Percentiles rank a stretch among this genome's conserved stretches.
Conservation (phyloP, 2,329 filamentous ascomycete species). For the Phoma sp. region DNA sequence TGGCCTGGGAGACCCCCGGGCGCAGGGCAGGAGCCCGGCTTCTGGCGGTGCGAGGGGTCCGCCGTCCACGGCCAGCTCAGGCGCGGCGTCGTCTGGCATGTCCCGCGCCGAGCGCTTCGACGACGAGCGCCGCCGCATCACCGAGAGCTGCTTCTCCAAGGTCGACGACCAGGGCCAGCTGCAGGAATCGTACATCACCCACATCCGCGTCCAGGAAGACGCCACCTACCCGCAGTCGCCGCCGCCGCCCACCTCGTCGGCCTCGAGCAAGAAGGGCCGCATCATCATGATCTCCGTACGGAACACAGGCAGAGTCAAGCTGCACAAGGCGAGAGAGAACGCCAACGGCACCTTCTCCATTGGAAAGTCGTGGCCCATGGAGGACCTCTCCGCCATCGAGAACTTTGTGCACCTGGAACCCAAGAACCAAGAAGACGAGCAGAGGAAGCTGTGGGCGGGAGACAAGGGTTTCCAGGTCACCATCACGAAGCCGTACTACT, state of each 20-base stretch:
- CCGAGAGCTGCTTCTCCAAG: slow-evolving; percentile 93
- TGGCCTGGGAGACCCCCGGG: slow-evolving; percentile 32
- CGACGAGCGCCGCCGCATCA: slow-evolving; percentile 93
- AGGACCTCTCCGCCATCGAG: slow-evolving; percentile 84
- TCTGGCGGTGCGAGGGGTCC: slow-evolving; percentile 38
- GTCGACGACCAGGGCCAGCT: slow-evolving; percentile 84
- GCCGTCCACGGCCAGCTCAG: slow-evolving; percentile 35
- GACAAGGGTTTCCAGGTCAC: slow-evolving; percentile 86
- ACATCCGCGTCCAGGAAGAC: slow-evolving; percentile 91
- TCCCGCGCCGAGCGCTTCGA: slow-evolving; percentile 84
- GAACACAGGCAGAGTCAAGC: slow-evolving; percentile 88
- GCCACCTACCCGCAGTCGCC: slow-evolving; percentile 81
- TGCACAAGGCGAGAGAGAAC: slow-evolving; percentile 98
- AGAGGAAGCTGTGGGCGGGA: slow-evolving; percentile 77
- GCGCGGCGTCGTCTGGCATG: slow-evolving; percentile 39
- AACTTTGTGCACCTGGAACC: slow-evolving; percentile 74
- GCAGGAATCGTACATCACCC: slow-evolving; percentile 95
- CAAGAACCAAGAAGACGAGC: slow-evolving; percentile 66
- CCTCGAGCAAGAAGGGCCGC: slow-evolving; percentile 82
- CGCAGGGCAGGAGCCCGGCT: slow-evolving; percentile 31
- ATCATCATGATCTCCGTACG: slow-evolving; percentile 93
- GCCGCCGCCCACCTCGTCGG: slow-evolving; percentile 77
- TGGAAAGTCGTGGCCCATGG: slow-evolving; percentile 96
- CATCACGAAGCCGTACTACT: slow-evolving; percentile 94
- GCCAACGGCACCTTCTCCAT: slow-evolving; percentile 93